A percentile compares a stretch with the other conserved stretches of the same genome.
These are phyloP conservation scores for Stachybotrys chlorohalonatus DNA, from an alignment of 2,329 filamentous ascomycete genomes.

Conservation along the genomic window DNA sequence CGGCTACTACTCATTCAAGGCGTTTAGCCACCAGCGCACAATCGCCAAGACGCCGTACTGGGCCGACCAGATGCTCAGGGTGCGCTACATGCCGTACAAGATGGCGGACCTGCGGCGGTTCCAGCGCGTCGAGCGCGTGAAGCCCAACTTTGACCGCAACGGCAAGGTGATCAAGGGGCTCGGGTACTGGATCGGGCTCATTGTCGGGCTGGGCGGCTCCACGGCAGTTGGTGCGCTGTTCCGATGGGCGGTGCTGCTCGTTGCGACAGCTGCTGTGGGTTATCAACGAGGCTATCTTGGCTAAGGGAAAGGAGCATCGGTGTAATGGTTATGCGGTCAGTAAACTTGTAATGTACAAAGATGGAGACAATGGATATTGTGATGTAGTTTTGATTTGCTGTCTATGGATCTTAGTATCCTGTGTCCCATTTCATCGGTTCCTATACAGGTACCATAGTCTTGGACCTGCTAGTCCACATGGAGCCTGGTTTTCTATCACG, in stretches of 20 bases:
- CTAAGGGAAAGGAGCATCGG: slow-evolving; percentile 12
- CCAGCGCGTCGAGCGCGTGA: slow-evolving; percentile 29
- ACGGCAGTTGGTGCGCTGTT: slow-evolving; percentile 39
- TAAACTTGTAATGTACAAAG: no score
- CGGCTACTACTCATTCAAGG: slow-evolving; percentile 36
- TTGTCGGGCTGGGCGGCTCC: slow-evolving; percentile 42
- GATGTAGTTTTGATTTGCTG: background rate
- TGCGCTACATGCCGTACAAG: slow-evolving; percentile 59
- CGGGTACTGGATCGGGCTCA: slow-evolving; percentile 43
- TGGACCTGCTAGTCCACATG: no score
- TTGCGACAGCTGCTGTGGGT: slow-evolving; percentile 26
- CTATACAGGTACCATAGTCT: no score
- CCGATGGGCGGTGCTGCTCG: slow-evolving; percentile 37
- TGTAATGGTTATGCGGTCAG: background rate
- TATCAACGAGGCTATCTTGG: slow-evolving; percentile 24
- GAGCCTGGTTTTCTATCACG: no score
- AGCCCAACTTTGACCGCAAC: slow-evolving; percentile 54
- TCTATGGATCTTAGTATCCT: no score
- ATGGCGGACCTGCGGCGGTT: slow-evolving; percentile 34
- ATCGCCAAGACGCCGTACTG: slow-evolving; percentile 26
- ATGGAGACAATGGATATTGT: background rate
- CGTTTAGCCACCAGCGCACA: slow-evolving; percentile 29
- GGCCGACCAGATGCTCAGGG: slow-evolving; percentile 44
- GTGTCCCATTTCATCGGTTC: no score
- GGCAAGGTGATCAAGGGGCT: slow-evolving; percentile 42